These are phyloP conservation scores for Balansia obtecta DNA, from an alignment of 2,329 filamentous ascomycete species.

Conservation along the genomic window DNA sequence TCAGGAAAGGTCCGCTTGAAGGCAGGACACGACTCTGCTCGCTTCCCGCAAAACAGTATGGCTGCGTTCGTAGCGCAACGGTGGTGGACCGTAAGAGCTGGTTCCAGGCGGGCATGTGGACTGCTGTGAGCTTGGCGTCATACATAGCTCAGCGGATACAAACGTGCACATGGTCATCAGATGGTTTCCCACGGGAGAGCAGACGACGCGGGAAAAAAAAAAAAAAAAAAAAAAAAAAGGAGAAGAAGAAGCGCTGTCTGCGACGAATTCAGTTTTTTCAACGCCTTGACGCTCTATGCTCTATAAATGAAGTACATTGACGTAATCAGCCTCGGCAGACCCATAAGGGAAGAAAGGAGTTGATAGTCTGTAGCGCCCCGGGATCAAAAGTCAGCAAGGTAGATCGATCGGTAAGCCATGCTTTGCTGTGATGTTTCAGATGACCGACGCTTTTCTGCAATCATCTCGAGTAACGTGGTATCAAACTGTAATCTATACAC, in stretches of 20 bases:
- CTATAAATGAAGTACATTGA: background rate
- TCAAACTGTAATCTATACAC: background rate
- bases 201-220: too few species aligned
- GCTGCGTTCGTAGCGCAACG: too few species aligned
- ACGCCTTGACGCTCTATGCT: slow-evolving; percentile 4
- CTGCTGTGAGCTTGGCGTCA: background rate
- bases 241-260: too few species aligned
- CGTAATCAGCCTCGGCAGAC: background rate
- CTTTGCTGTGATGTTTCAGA: background rate
- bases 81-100: too few species aligned
- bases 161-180: background rate
- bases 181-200: background rate
- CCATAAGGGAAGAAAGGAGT: background rate
- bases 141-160: background rate
- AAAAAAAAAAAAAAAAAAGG: too few species aligned
- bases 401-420: background rate
- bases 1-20: too few species aligned
- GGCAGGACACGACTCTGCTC: too few species aligned
- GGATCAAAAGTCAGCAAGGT: background rate
- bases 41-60: too few species aligned
- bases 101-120: too few species aligned
- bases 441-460: too few species aligned
- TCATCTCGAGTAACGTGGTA: too few species aligned
- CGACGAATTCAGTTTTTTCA: too few species aligned
- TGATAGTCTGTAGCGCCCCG: background rate